A percentile compares a stretch with the other conserved stretches of the same genome.
phyloP scores from a whole-genome alignment of 805 yeast genomes.

The Priceomyces melissophilus region DNA sequence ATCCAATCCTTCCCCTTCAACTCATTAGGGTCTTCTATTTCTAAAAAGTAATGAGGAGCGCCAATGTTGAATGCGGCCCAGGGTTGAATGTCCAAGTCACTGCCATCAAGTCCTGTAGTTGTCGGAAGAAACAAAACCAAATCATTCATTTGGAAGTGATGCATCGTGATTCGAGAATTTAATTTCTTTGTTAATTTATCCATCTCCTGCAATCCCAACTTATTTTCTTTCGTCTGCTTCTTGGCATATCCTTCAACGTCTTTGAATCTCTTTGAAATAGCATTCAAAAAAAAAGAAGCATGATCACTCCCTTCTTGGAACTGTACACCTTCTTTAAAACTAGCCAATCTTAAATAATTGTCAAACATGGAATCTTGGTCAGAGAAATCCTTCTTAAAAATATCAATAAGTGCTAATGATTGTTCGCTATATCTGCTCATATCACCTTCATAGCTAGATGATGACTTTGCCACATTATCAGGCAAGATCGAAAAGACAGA shows the following conservation, averaged over 20 bases:
- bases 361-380: slow-evolving; percentile 13
- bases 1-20: slow-evolving; percentile 68
- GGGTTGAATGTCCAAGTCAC: slow-evolving; percentile 39
- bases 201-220: slow-evolving; percentile 46
- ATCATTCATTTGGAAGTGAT: slow-evolving; percentile 68
- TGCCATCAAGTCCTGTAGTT: slow-evolving; percentile 36
- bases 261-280: slow-evolving; percentile 67
- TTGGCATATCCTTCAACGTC: slow-evolving; percentile 91
- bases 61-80: slow-evolving; percentile 97
- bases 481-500: slow-evolving; percentile 4
- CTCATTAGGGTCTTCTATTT: slow-evolving; percentile 30
- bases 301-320: slow-evolving; percentile 18
- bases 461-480: slow-evolving; percentile 7
- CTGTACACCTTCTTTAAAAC: slow-evolving; percentile 27
- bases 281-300: slow-evolving; percentile 32
- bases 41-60: slow-evolving; percentile 77
- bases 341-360: slow-evolving; percentile 17
- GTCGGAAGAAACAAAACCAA: slow-evolving; percentile 85
- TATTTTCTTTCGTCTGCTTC: slow-evolving; percentile 72
- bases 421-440: slow-evolving; percentile 9
- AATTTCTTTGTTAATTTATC: slow-evolving; percentile 30
- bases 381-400: slow-evolving; percentile 16
- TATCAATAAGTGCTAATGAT: slow-evolving; percentile 13
- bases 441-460: slow-evolving; percentile 12
- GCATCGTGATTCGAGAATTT: slow-evolving; percentile 60